Evolutionary conservation across 768 basidiomycete genomes (phyloP), one percentile per base, ranked within the genome.

Genomic region (Tricholoma terreum): DNA sequence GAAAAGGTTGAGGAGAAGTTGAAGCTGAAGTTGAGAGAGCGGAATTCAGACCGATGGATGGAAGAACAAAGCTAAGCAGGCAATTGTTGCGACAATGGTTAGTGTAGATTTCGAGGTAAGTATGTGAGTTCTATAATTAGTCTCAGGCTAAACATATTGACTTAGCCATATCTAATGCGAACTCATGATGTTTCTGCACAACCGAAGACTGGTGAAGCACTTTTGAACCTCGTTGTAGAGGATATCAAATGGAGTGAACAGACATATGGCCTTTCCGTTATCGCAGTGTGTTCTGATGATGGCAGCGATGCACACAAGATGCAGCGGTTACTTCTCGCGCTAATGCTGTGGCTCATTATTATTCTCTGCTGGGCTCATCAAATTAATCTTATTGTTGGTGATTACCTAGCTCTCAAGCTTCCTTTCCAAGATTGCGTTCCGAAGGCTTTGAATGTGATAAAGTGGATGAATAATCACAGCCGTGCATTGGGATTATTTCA

Each of bases 351-450:
- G 27, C 54, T 64, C 9, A 57, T 66, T 17, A 56, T 57, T 38
- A 53, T 58, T 38, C 50, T 62, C 42, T 73, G 68, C 61, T 71
- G 63, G 63, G 61, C 66, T 1, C 67, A 69, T 53, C 71, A 74
- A 59, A 61, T 69, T 12, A 73, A 75, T 58, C 69, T 76, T 4
- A 60, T 74, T 24, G 70, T 74, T n/a, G n/a, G n/a, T n/a, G n/a
- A n/a, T n/a, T n/a, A n/a, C n/a, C n/a, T n/a, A n/a, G n/a, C n/a
- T n/a, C n/a, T n/a, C n/a, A n/a, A n/a, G n/a, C n/a, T n/a, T n/a
- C n/a, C n/a, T n/a, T n/a, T n/a, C n/a, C n/a, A n/a, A n/a, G n/a
- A n/a, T n/a, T n/a, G n/a, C n/a, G n/a, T n/a, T n/a, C n/a, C n/a
- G n/a, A n/a, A n/a, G n/a, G n/a, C n/a, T n/a, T n/a, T n/a, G n/a